These are phyloP conservation scores for Dipteronia sinensis DNA, from an alignment of 345 rosid species.

Conservation along the genomic window DNA sequence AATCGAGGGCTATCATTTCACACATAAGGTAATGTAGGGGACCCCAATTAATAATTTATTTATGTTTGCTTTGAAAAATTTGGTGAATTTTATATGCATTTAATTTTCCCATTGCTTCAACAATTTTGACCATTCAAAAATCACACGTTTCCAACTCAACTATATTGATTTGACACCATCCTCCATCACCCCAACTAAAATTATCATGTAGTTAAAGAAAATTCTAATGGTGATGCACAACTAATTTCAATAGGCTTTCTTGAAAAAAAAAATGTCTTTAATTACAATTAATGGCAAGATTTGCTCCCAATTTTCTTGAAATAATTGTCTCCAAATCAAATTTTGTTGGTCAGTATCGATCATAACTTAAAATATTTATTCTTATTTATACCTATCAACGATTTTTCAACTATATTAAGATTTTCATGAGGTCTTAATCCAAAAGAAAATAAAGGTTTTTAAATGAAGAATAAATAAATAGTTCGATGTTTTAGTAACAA, in stretches of 20 bases:
- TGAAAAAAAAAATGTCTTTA: not conserved
- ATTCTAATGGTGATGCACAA: not conserved
- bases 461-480: no score
- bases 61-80: no score
- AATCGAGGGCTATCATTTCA: not conserved
- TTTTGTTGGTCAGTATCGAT: not conserved
- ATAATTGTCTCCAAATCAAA: not conserved
- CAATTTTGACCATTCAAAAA: not conserved
- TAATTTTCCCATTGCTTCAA: not conserved
- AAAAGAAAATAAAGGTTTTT: not conserved
- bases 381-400: not conserved
- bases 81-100: not conserved
- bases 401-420: not conserved
- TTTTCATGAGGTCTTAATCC: not conserved
- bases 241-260: not conserved
- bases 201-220: not conserved
- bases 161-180: not conserved
- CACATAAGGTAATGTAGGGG: not conserved
- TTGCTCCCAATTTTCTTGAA: not conserved
- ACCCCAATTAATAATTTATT: not conserved
- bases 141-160: not conserved
- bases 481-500: not conserved
- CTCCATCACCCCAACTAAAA: constrained; percentile 3
- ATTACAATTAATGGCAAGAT: not conserved
- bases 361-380: not conserved